A percentile compares a stretch with the other conserved stretches of the same genome.
These are phyloP conservation scores for Fusarium sublunatum DNA, from an alignment of 2,329 filamentous ascomycete genomes.

Conservation along the genomic window DNA sequence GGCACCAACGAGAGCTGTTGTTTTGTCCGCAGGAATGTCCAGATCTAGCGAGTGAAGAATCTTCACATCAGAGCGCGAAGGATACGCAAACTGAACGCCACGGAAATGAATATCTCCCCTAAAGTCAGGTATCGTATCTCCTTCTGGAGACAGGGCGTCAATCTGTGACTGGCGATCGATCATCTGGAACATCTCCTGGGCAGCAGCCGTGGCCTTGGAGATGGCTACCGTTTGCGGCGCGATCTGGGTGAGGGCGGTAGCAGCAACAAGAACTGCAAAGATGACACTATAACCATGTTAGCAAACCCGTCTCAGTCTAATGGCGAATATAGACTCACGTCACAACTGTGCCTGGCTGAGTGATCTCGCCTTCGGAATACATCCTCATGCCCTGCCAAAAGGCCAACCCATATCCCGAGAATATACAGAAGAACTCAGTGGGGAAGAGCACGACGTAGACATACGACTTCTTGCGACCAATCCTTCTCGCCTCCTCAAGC, in stretches of 20 bases:
- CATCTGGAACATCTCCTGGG: conserved; percentile 59
- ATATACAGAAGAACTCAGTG: conserved; percentile 60
- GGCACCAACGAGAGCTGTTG: conserved; percentile 67
- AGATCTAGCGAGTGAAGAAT: conserved; percentile 58
- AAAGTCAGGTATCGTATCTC: conserved; percentile 47
- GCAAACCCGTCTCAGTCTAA: accelerated
- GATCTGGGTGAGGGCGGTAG: conserved; percentile 59
- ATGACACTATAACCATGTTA: conserved; percentile 52
- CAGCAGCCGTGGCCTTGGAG: conserved; percentile 59
- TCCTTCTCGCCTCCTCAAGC: conserved; percentile 53
- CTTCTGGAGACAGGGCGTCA: conserved; percentile 56
- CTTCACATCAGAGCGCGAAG: conserved; percentile 63
- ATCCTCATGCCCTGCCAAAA: conserved; percentile 65
- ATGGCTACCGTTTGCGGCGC: conserved; percentile 60
- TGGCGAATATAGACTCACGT: conserved; percentile 50
- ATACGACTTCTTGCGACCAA: conserved; percentile 58
- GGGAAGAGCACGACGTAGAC: conserved; percentile 58
- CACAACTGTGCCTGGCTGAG: conserved; percentile 58
- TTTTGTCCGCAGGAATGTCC: conserved; percentile 58
- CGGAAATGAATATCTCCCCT: conserved; percentile 60
- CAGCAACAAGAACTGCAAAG: conserved; percentile 60
- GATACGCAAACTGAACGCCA: conserved; percentile 66
- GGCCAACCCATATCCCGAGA: conserved; percentile 59
- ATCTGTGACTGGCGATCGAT: conserved; percentile 59
- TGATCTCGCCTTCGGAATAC: conserved; percentile 58